A percentile compares a stretch with the other conserved stretches of the same genome.
Conservation (phyloP, 2,329 filamentous ascomycete species). For the Corniculantispora saksenae region DNA sequence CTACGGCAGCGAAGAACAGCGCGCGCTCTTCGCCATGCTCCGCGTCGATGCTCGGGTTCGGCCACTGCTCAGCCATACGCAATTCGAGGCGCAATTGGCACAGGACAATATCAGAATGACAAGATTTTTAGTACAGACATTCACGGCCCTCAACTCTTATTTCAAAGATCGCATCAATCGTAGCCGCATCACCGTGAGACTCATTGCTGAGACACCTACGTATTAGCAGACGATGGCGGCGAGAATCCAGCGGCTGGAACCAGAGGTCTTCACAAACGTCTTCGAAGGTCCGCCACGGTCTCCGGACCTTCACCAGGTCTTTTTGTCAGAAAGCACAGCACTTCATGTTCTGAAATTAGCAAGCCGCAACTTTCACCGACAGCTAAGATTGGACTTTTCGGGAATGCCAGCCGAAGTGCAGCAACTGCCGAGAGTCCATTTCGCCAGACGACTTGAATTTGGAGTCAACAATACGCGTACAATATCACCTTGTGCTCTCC, state of each 20-base stretch:
- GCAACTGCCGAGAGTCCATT: not conserved
- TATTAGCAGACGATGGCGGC: not conserved
- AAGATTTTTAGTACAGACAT: not conserved
- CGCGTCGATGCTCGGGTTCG: not conserved
- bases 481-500: not conserved
- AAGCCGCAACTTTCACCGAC: not conserved
- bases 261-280: not conserved
- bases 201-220: not conserved
- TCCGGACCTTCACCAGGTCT: not conserved
- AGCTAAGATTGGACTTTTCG: not conserved
- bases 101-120: conserved; percentile 4
- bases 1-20: not conserved
- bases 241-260: not conserved
- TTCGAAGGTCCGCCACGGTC: not conserved
- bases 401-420: not conserved
- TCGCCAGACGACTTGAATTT: not conserved
- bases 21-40: not conserved
- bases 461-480: not conserved
- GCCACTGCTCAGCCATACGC: not conserved
- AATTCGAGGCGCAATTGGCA: not conserved
- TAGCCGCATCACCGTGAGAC: not conserved
- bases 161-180: no score
- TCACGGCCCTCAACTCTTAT: not conserved
- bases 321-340: not conserved
- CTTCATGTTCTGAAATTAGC: not conserved